Evolutionary conservation across 768 basidiomycete genomes (phyloP).

Genomic region (Floccularia luteovirens): DNA sequence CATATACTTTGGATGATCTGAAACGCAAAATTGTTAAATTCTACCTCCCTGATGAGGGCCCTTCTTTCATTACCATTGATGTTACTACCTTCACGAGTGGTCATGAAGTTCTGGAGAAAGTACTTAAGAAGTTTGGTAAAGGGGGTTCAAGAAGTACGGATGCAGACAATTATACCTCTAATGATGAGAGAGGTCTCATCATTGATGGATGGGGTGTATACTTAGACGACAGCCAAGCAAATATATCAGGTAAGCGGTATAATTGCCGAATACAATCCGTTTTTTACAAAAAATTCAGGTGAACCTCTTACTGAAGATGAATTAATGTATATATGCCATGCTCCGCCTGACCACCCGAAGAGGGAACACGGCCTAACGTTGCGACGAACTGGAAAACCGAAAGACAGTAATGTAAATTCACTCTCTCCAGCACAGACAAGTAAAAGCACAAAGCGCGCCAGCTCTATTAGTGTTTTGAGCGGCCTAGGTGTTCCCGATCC

Average conservation of each 20-base stretch:
- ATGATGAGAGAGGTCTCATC: slow-evolving; percentile 65
- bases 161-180: slow-evolving; percentile 48
- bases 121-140: slow-evolving; percentile 86
- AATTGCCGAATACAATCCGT: slow-evolving; percentile 1
- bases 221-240: slow-evolving; percentile 51
- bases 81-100: slow-evolving; percentile 76
- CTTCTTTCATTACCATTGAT: slow-evolving; percentile 71
- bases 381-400: slow-evolving; percentile 41
- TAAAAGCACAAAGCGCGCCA: slow-evolving; percentile 81
- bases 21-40: slow-evolving; percentile 87
- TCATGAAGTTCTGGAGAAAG: slow-evolving; percentile 81
- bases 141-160: slow-evolving; percentile 32
- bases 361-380: slow-evolving; percentile 77
- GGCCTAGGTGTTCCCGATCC: slow-evolving; percentile 86
- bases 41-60: slow-evolving; percentile 73
- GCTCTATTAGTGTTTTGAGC: slow-evolving; percentile 89
- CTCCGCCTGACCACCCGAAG: slow-evolving; percentile 67
- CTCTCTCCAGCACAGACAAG: slow-evolving; percentile 17
- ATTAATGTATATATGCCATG: slow-evolving; percentile 77
- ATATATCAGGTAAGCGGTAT: slow-evolving; percentile 39
- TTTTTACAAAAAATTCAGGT: slow-evolving; percentile 28
- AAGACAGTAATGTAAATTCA: slow-evolving; percentile 23
- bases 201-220: slow-evolving; percentile 91
- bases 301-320: slow-evolving; percentile 76
- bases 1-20: slow-evolving; percentile 51